A percentile compares a stretch with the other conserved stretches of the same genome.
Conservation (phyloP, 2,329 filamentous ascomycete genomes). For the Torrubiella hemipterigena region DNA sequence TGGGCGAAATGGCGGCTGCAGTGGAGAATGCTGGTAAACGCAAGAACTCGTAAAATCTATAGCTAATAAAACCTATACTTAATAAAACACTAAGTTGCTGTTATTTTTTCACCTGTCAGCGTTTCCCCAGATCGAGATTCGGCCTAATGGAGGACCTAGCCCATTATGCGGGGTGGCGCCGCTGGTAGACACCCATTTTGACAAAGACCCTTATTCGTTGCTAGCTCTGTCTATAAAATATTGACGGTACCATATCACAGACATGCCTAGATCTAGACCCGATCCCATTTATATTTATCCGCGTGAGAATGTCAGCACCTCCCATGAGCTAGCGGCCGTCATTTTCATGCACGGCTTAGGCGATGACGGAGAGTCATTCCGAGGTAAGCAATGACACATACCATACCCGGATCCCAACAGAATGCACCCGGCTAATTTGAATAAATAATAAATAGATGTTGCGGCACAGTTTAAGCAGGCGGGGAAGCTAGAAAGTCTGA, state of each 20-base stretch:
- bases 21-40: slow-evolving; percentile 18
- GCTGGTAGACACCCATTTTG: no score
- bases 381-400: neutral
- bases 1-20: slow-evolving; percentile 50
- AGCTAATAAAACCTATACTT: no score
- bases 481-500: neutral
- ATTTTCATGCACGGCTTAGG: slow-evolving; percentile 3
- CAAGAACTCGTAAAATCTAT: neutral
- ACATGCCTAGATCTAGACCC: neutral
- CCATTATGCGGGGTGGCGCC: no score
- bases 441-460: neutral
- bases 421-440: neutral
- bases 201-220: neutral
- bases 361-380: slow-evolving; percentile 3
- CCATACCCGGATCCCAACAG: no score
- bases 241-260: neutral
- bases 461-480: neutral
- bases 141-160: no score
- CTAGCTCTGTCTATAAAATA: neutral
- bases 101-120: no score
- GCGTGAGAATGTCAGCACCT: neutral
- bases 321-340: neutral
- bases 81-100: no score
- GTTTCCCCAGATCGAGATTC: no score
- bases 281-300: slow-evolving; percentile 1